A percentile compares a stretch with the other conserved stretches of the same genome.
Conservation (phyloP, 163 green algal genomes). For the Chloroidium sp. region DNA sequence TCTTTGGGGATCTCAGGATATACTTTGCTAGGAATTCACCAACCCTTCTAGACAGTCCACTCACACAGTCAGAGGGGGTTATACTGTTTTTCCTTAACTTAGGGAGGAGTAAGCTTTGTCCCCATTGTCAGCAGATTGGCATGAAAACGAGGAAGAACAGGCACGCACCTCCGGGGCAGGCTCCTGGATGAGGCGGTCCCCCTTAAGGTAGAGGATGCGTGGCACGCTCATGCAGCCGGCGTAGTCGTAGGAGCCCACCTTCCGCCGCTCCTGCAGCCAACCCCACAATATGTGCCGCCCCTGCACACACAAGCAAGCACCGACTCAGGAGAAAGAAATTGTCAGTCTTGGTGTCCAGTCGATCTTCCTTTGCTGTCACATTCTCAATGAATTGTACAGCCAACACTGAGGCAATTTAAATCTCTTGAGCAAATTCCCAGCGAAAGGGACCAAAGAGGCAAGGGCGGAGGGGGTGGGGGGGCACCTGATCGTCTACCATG, state of each 20-base stretch:
- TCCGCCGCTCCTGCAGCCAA: conserved; percentile 76
- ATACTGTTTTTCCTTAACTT: no score
- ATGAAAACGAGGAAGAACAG: background rate
- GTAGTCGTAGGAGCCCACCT: conserved; percentile 61
- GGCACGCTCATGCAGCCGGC: conserved; percentile 71
- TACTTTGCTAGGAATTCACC: no score
- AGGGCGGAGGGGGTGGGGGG: background rate
- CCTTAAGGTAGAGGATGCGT: conserved; percentile 43
- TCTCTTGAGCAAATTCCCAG: background rate
- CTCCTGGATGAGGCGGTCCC: conserved; percentile 34
- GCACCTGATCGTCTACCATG: conserved; percentile 50
- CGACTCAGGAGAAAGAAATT: no score
- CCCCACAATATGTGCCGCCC: conserved; percentile 67
- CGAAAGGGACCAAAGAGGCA: no score
- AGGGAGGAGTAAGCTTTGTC: no score
- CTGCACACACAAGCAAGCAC: background rate
- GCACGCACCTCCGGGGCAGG: conserved; percentile 2
- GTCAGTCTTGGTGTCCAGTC: no score
- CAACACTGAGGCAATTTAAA: background rate
- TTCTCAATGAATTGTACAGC: no score
- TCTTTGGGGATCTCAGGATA: no score
- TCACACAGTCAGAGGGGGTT: background rate
- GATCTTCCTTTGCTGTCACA: no score
- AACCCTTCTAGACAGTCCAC: no score
- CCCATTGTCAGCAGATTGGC: no score